Evolutionary conservation across 331 rosid genomes (phyloP).

Genomic region (Rosa hybrid): DNA sequence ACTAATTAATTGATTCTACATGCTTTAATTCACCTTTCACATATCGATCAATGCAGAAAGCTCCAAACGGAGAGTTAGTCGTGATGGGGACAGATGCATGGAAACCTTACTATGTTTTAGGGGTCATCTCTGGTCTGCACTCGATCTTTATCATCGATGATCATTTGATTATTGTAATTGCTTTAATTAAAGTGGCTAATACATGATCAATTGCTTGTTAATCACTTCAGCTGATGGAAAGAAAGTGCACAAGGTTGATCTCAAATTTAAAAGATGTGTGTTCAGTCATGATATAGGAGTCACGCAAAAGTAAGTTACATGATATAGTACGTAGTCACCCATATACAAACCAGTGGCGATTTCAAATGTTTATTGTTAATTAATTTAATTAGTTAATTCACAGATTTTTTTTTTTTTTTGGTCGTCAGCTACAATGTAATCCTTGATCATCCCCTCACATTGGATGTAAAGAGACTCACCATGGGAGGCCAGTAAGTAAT

Average conservation of each 20-base stretch:
- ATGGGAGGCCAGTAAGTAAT: no score
- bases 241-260: conserved; percentile 51
- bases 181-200: background rate
- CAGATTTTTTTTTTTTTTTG: background rate
- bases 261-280: conserved; percentile 49
- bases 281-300: conserved; percentile 68
- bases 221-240: conserved; percentile 64
- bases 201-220: background rate
- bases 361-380: no score
- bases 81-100: conserved; percentile 44
- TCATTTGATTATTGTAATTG: background rate
- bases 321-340: no score
- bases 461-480: no score
- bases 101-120: conserved; percentile 55
- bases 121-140: conserved; percentile 63
- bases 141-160: background rate
- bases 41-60: conserved; percentile 33
- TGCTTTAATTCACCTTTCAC: background rate
- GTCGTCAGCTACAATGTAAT: conserved; percentile 57
- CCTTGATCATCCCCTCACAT: background rate
- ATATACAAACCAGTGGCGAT: no score
- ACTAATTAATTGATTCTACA: background rate
- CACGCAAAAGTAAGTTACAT: conserved; percentile 45
- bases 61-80: conserved; percentile 57
- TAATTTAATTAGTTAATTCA: no score